Evolutionary conservation across 164 flowering plant species (phyloP).

Genomic region (grape (Vitis vinifera)): DNA sequence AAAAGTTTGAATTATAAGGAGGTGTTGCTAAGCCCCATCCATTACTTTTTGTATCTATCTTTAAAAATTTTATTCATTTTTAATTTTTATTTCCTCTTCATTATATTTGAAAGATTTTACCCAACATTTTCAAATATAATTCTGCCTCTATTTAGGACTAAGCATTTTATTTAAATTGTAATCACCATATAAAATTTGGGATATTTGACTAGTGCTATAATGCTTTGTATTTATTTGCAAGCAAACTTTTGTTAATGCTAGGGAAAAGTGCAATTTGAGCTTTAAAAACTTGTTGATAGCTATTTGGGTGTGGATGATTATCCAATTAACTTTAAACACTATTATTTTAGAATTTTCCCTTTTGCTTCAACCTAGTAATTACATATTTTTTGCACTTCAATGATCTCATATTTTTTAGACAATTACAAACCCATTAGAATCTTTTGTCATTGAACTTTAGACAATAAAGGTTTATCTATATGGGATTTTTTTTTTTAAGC

Average conservation of each 20-base stretch:
- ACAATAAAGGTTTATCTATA: constrained; percentile 66
- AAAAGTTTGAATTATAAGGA: no score
- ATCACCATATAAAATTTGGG: no score
- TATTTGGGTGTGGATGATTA: constrained; percentile 48
- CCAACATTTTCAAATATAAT: no score
- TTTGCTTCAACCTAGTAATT: constrained; percentile 5
- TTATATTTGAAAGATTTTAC: no score
- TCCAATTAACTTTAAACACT: neutral
- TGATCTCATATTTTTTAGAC: constrained; percentile 61
- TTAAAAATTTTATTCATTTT: no score
- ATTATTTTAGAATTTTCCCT: neutral
- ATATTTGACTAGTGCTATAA: constrained; percentile 1
- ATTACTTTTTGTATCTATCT: no score
- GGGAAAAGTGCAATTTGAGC: constrained; percentile 67
- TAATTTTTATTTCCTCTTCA: no score
- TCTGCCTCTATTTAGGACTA: no score
- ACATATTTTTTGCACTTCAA: constrained; percentile 29
- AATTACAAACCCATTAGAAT: constrained; percentile 74
- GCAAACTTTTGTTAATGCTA: constrained; percentile 44
- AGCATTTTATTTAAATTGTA: no score
- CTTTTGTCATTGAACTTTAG: constrained; percentile 69
- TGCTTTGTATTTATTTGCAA: constrained; percentile 28
- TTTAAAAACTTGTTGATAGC: constrained; percentile 65
- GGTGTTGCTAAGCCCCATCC: no score
- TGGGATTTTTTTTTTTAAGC: neutral